These are phyloP conservation scores for Tylopilus sp. DNA, from an alignment of 768 basidiomycete genomes.

Conservation along the genomic window DNA sequence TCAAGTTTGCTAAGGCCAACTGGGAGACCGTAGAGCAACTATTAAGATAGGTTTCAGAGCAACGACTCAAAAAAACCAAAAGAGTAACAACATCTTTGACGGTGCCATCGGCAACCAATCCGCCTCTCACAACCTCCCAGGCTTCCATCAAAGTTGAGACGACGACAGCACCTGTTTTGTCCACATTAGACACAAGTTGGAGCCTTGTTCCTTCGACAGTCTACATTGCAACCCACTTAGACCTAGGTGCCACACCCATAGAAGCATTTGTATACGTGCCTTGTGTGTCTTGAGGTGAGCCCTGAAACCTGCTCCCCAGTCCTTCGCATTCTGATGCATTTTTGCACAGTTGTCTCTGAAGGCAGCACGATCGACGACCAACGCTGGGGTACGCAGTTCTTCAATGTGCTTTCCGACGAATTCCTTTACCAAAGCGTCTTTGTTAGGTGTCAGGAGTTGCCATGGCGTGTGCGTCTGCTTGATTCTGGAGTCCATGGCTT, in stretches of 20 bases:
- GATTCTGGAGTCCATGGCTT: constrained; percentile 19
- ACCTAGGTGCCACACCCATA: neutral
- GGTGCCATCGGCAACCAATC: constrained; percentile 65
- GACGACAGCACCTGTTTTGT: constrained; percentile 58
- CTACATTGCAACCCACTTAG: constrained; percentile 33
- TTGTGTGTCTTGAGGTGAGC: constrained; percentile 87
- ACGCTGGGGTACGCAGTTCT: constrained; percentile 67
- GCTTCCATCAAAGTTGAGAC: constrained; percentile 86
- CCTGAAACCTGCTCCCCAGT: constrained; percentile 69
- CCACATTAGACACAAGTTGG: constrained; percentile 56
- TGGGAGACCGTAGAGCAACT: constrained; percentile 85
- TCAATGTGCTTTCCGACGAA: constrained; percentile 58
- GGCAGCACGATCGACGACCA: constrained; percentile 69
- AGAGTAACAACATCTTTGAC: constrained; percentile 74
- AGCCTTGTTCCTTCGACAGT: constrained; percentile 72
- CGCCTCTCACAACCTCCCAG: constrained; percentile 65
- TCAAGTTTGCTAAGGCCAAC: constrained; percentile 65
- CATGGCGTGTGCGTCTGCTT: constrained; percentile 48
- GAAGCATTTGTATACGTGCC: constrained; percentile 34
- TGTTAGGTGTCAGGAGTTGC: constrained; percentile 40
- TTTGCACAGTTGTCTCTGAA: constrained; percentile 71
- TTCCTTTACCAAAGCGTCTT: constrained; percentile 46
- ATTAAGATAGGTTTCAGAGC: constrained; percentile 2
- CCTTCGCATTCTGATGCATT: constrained; percentile 65
- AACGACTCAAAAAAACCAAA: neutral